Evolutionary conservation across 2,329 filamentous ascomycete species (phyloP).

Genomic region (Xylaria hypoxylon): DNA sequence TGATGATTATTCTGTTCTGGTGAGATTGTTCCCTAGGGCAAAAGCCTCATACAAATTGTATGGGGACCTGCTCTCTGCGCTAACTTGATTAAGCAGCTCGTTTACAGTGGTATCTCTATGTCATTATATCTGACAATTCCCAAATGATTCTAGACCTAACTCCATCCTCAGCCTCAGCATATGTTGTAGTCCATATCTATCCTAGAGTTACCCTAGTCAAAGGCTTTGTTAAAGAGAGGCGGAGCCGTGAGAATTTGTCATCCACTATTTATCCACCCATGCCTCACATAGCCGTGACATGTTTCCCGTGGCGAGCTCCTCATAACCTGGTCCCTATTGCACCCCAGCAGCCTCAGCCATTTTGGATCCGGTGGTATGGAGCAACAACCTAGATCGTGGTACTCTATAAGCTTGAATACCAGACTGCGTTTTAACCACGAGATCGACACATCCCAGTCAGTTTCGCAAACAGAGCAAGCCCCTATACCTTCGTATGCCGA

Average conservation of each 20-base stretch:
- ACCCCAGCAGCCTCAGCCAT: slow-evolving; percentile 22
- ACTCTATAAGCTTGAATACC: slow-evolving; percentile 23
- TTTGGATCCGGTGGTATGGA: slow-evolving; percentile 31
- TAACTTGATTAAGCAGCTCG: no score
- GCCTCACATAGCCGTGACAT: slow-evolving; percentile 25
- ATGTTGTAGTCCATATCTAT: slow-evolving; percentile 12
- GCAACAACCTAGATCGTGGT: slow-evolving; percentile 30
- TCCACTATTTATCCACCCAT: slow-evolving; percentile 23
- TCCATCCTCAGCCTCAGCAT: slow-evolving; percentile 7
- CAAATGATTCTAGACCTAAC: slow-evolving; percentile 14
- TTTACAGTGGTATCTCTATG: no score
- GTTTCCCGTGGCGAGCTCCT: slow-evolving; percentile 21
- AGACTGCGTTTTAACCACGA: slow-evolving; percentile 22
- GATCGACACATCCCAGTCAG: slow-evolving; percentile 31
- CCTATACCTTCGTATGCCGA: slow-evolving; percentile 23
- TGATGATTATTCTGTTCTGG: no score
- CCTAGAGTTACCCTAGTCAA: slow-evolving; percentile 16
- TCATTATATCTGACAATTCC: no score
- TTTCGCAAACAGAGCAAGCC: slow-evolving; percentile 21
- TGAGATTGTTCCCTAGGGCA: no score
- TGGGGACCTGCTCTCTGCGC: no score
- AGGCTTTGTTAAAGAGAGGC: slow-evolving; percentile 17
- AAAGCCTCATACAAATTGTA: no score
- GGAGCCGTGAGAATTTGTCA: slow-evolving; percentile 14
- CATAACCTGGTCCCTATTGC: not conserved